Base-by-base conservation (phyloP, 140 eudicot species). In the Cichorium intybus region DNA sequence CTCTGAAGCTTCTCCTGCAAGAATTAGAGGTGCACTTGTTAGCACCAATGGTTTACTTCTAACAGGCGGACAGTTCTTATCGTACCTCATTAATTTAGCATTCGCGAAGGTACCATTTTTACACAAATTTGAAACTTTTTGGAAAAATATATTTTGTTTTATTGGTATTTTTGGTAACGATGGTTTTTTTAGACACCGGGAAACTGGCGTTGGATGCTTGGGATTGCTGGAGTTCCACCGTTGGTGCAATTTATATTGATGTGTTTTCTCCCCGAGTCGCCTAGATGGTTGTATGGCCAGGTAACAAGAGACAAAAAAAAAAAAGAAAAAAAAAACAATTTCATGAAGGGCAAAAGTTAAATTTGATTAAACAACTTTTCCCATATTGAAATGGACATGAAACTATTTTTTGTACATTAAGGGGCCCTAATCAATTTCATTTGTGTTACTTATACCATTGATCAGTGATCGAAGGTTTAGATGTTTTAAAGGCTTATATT, bases 181-280 rank as follows among this genome's bases (percentile, higher is more conserved):
- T 65, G 49, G 5, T 16, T 29, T 31, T 45, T 76, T 41, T 55
- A 85, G 96, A 79, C 75, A 2, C 60, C 17, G 0, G 90, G 90
- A 59, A 88, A 81, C 5, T 88, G 96, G 96, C 87, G 96, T 60
- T 89, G 95, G 97, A 89, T 89, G 97, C 88, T 89, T 66, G 97
- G 95, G 6, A 72, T 85, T 56, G 97, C 97, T 10, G 91, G 86
- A 49, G 28, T 89, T 61, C 97, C 97, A n/a, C 89, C 97, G 4
- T 22, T 85, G 24, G 37, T 89, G 33, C 97, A 89, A 39, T 80
- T 89, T 61, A 10, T 86, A 39, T 53, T 89, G 68, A 89, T 86
- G 97, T 66, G 83, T 17, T 72, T 79, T 3, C 92, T 89, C 55
- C 97, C 95, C 0, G 92, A 89, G 77, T 85, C 92, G 28, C 95